phyloP scores from a whole-genome alignment of 345 rosid species.

The Noccaea caerulescens region DNA sequence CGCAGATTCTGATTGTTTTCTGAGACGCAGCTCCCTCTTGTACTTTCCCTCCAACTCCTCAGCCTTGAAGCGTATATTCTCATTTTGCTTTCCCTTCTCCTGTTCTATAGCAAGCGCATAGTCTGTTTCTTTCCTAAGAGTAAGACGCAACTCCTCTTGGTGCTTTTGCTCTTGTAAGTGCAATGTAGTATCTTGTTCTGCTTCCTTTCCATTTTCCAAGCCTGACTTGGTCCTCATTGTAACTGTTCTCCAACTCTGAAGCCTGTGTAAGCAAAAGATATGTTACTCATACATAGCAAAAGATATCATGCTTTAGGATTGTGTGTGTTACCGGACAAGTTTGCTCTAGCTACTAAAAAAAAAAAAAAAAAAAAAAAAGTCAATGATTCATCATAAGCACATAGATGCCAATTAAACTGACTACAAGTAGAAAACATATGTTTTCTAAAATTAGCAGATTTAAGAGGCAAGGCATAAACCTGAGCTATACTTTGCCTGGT shows the following conservation, averaged over 20 bases:
- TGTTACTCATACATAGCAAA: too few relatives aligned
- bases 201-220: slow-evolving; percentile 39
- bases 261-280: slow-evolving; percentile 31
- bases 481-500: slow-evolving; percentile 19
- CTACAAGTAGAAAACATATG: not conserved
- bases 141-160: too few relatives aligned
- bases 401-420: not conserved
- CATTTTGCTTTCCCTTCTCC: slow-evolving; percentile 36
- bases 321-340: slow-evolving; percentile 11
- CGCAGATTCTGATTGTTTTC: not conserved
- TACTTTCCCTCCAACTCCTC: slow-evolving; percentile 16
- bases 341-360: slow-evolving; percentile 10
- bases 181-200: slow-evolving; percentile 22
- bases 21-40: slow-evolving; percentile 4
- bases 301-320: not conserved
- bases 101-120: not conserved
- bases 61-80: slow-evolving; percentile 16
- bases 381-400: slow-evolving; percentile 20
- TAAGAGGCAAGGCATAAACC: slow-evolving; percentile 17
- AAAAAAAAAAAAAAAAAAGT: not conserved
- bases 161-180: slow-evolving; percentile 23
- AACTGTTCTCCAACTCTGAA: slow-evolving; percentile 40
- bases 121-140: too few relatives aligned
- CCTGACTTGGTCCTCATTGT: slow-evolving; percentile 27
- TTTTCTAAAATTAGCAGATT: too few relatives aligned